Evolutionary conservation across 164 flowering plant species (phyloP), one percentile per base, ranked within the genome.

Genomic region (Tinospora cordifolia): DNA sequence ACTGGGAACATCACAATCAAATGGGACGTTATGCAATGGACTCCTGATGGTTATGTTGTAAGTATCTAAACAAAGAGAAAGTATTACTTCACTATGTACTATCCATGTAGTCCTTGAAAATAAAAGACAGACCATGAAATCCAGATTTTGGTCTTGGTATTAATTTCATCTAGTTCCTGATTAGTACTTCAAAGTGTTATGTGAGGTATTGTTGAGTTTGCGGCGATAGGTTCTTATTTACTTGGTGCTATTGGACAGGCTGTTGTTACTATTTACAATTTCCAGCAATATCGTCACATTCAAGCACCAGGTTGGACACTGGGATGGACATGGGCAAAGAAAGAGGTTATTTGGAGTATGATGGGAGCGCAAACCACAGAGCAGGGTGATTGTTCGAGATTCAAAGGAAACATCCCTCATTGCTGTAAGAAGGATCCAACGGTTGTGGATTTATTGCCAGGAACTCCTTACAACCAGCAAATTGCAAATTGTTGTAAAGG

Each of bases 41-140:
- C 87, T 36, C 86, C 91, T 0, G 96, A 90, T 84, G 96, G 96
- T 72, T 90, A 90, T 78, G 84, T 85, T 74, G 96, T 90, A 81
- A 84, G 91, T 81, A 65, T 1, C 63, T 6, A 49, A 49, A 63
- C 21, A 26, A 17, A 21, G 24, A 30, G 62, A n/a, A 57, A 22
- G 9, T n/a, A 22, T 49, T 38, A 24, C n/a, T 54, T 36, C 3
- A 68, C 12, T n/a, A 12, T 54, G 59, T 5, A 68, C 22, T n/a
- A 12, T 30, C 12, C 25, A 5, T 19, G 9, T 22, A 1, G 3
- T 30, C 36, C 36, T 1, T 30, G 36, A 30, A 30, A 30, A 30
- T 30, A 30, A 30, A 30, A 30, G 4, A 30, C 36, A 4, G 4
- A 30, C 4, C 36, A 30, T 30, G 36, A 30, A 30, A 30, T 30